Evolutionary conservation across 306 rosid species (phyloP).

Genomic region (Comarum palustre): DNA sequence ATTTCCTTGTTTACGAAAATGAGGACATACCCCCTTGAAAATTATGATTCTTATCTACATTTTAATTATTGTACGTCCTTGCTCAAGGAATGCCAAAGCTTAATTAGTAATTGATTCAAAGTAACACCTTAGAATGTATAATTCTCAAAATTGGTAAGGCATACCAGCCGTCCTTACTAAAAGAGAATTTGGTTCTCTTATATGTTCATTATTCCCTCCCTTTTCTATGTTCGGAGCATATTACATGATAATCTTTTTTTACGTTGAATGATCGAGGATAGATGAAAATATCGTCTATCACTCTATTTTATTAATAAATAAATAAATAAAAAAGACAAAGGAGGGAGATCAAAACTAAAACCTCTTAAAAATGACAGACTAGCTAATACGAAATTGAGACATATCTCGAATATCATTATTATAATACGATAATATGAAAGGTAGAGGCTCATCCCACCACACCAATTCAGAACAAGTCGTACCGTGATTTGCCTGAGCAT

Average conservation of each 20-base stretch:
- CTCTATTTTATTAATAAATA: too few species aligned
- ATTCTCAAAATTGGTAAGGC: not conserved
- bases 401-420: too few species aligned
- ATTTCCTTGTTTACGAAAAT: not conserved
- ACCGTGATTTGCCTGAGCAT: too few species aligned
- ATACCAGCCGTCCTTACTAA: slow-evolving; percentile 15
- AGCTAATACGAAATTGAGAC: too few species aligned
- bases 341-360: too few species aligned
- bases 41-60: not conserved
- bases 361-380: too few species aligned
- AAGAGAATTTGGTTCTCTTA: slow-evolving; percentile 41
- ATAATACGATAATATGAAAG: too few species aligned
- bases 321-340: too few species aligned
- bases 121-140: not conserved
- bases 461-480: too few species aligned
- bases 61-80: not conserved
- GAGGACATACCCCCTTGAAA: not conserved
- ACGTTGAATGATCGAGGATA: too few species aligned
- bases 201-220: slow-evolving; percentile 19
- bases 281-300: too few species aligned
- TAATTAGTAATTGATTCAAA: not conserved
- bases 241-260: not conserved
- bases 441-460: too few species aligned
- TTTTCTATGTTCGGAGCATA: not conserved
- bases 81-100: not conserved